phyloP scores from a whole-genome alignment of 2,329 filamentous ascomycete species.

The Penicillium sp. region DNA sequence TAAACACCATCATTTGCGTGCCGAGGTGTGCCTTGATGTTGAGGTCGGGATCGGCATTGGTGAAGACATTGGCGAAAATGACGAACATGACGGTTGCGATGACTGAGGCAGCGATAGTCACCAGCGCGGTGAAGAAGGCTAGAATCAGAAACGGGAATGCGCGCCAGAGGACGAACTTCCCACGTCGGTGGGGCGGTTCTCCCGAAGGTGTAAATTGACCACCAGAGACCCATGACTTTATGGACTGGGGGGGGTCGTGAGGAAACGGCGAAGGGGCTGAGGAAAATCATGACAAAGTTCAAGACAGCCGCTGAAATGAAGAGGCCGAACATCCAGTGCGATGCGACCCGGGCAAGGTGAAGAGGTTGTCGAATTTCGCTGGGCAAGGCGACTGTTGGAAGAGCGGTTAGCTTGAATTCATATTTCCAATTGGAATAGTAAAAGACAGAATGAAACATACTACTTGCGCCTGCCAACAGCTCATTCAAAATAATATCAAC shows the following conservation, averaged over 20 bases:
- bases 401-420: background rate
- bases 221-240: conserved; percentile 31
- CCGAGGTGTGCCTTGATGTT: conserved; percentile 77
- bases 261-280: conserved; percentile 58
- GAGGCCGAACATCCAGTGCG: conserved; percentile 85
- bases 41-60: conserved; percentile 66
- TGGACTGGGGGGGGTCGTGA: conserved; percentile 43
- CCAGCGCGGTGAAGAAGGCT: conserved; percentile 67
- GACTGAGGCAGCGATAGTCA: conserved; percentile 69
- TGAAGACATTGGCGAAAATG: conserved; percentile 78
- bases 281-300: conserved; percentile 71
- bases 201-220: conserved; percentile 5
- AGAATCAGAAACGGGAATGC: conserved; percentile 70
- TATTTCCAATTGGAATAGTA: background rate
- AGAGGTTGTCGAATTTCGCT: conserved; percentile 73
- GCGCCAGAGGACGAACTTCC: conserved; percentile 48
- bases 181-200: conserved; percentile 41
- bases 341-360: conserved; percentile 71
- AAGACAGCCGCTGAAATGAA: conserved; percentile 75
- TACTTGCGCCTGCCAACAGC: conserved; percentile 78
- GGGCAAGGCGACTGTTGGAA: conserved; percentile 69
- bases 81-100: conserved; percentile 83
- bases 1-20: conserved; percentile 76
- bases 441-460: conserved; percentile 45
- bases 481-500: conserved; percentile 79